Base-by-base conservation (phyloP, 2,329 filamentous ascomycete genomes). In the Aspergillus tubingensis region DNA sequence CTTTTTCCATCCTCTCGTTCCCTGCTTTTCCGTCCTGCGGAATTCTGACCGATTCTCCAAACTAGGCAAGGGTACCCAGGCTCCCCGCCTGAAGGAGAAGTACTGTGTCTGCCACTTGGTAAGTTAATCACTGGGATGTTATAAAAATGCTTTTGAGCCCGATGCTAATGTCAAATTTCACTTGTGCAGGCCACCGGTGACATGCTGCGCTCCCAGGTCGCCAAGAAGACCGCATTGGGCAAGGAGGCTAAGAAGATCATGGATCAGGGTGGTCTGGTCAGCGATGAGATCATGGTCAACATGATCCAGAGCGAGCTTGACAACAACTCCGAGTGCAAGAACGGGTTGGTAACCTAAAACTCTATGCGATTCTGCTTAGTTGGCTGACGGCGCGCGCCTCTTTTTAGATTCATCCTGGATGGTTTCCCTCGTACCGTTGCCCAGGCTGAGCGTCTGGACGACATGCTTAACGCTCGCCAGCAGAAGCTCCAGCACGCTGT, bases 181-280 rank as follows among this genome's bases (percentile, higher is more conserved):
- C 50, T 41, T 25, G 51, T 64, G 54, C 72, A 97, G 93, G 95
- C 95, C 66, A 99, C 95, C 62, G 95, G 95, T 78, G 95, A 99
- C 81, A 99, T 99, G 95, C 87, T 99, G 74, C 92, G 95, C 74
- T 96, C 93, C 69, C 95, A 99, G 81, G 95, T 99, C 75, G 91
- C 94, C 67, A 96, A 96, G 83, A 97, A 98, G 88, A 99, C 95
- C 60, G 81, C 91, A 62, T 88, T 99, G 67, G 95, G 95, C 70
- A 87, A 91, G 76, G 92, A 97, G 83, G 95, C 95, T 68, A 99
- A 99, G 89, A 98, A 98, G 88, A 99, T 99, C 80, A 99, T 99
- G 95, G 95, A 99, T 76, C 90, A 94, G 77, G 95, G 95, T 72
- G 94, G 94, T 70, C 88, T 99, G 61, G 95, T 99, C 77, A 96